A percentile compares a stretch with the other conserved stretches of the same genome.
phyloP scores from a whole-genome alignment of 1,139 yeast genomes.

The Suhomyces taliae region DNA sequence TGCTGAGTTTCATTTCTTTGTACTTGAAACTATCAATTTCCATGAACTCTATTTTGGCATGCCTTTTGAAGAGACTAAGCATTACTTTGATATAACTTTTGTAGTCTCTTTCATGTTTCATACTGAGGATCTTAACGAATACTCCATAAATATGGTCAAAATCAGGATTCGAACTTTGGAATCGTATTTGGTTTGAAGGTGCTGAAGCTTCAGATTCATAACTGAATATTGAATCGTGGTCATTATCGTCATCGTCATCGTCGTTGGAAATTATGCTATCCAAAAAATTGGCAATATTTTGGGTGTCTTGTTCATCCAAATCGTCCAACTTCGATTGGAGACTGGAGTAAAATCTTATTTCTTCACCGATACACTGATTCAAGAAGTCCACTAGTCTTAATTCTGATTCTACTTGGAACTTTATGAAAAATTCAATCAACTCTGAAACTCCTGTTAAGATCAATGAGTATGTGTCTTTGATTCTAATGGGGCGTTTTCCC shows the following conservation, averaged over 20 bases:
- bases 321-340: conserved; percentile 19
- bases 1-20: conserved; percentile 22
- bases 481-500: conserved; percentile 20
- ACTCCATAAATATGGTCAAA: conserved; percentile 24
- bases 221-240: conserved; percentile 24
- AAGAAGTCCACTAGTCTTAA: conserved; percentile 19
- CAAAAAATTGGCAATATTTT: conserved; percentile 22
- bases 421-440: conserved; percentile 22
- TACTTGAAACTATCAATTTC: conserved; percentile 20
- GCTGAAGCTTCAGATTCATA: conserved; percentile 13
- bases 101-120: conserved; percentile 8
- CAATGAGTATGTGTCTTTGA: conserved; percentile 21
- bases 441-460: conserved; percentile 22
- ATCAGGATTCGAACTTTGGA: conserved; percentile 9
- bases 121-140: conserved; percentile 25
- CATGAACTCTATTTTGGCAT: conserved; percentile 22
- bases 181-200: not conserved
- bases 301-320: conserved; percentile 26
- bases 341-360: conserved; percentile 18
- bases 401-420: conserved; percentile 25
- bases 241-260: conserved; percentile 4
- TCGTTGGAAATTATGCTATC: conserved; percentile 18
- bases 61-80: conserved; percentile 26
- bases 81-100: conserved; percentile 20
- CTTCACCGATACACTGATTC: conserved; percentile 22